Conservation (phyloP, 768 basidiomycete genomes). For the Neoboletus magnificus region DNA sequence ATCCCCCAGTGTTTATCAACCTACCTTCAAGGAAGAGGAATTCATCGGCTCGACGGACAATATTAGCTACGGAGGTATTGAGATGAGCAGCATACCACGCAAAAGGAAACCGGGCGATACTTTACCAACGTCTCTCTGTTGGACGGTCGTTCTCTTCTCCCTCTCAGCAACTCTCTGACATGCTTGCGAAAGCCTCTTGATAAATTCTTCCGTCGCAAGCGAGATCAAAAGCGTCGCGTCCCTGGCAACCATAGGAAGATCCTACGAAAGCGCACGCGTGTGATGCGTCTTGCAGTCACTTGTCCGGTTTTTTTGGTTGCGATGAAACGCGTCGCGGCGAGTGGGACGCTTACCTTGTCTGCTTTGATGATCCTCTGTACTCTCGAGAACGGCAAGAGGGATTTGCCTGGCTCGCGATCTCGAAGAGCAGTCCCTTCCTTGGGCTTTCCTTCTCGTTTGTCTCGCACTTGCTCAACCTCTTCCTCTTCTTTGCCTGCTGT, state of each 20-base stretch:
- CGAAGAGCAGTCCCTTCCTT: conserved; percentile 14
- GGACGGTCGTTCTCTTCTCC: conserved; percentile 72
- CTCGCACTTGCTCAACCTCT: conserved; percentile 1
- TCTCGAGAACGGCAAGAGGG: conserved; percentile 68
- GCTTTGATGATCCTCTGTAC: conserved; percentile 86
- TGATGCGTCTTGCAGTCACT: neutral
- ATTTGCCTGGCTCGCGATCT: conserved; percentile 57
- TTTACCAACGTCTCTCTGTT: conserved; percentile 77
- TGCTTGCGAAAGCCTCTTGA: conserved; percentile 68
- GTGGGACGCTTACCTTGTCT: conserved; percentile 56
- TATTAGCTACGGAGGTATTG: conserved; percentile 44
- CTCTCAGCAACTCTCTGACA: conserved; percentile 65
- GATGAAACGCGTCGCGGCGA: neutral
- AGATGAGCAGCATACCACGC: neutral
- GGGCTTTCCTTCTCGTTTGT: conserved; percentile 16
- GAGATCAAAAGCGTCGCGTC: conserved; percentile 80
- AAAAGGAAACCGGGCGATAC: neutral
- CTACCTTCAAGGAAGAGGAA: conserved; percentile 77
- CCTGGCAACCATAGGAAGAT: conserved; percentile 69
- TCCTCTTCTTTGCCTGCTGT: conserved; percentile 2
- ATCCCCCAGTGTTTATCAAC: neutral
- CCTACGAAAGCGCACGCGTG: conserved; percentile 39
- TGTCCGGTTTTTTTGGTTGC: neutral
- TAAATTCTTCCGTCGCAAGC: conserved; percentile 85
- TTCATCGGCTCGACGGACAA: conserved; percentile 66